Evolutionary conservation across 441 rosid species (phyloP).

Genomic region (Brassica hybrid): DNA sequence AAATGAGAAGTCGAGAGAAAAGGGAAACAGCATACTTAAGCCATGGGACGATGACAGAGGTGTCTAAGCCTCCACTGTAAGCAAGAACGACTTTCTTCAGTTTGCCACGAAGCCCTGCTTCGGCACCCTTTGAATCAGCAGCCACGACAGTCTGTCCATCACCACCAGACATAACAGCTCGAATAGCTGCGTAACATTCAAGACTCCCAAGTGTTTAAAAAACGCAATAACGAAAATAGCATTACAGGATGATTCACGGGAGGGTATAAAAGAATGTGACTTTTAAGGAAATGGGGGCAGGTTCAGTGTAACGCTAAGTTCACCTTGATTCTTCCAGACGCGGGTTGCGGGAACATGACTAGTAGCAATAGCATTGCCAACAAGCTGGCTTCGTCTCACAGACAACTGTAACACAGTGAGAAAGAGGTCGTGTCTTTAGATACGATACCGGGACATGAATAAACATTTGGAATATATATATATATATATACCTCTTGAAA

Average conservation of each 20-base stretch:
- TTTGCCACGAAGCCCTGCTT: slow-evolving; percentile 55
- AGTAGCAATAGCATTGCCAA: slow-evolving; percentile 27
- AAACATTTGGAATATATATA: neutral
- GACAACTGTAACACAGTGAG: slow-evolving; percentile 15
- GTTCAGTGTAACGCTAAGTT: neutral
- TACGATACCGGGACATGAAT: neutral
- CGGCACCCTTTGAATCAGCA: slow-evolving; percentile 24
- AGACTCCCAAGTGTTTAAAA: neutral
- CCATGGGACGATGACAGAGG: slow-evolving; percentile 98
- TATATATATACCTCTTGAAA: slow-evolving; percentile 35
- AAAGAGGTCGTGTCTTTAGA: neutral
- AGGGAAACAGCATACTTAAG: slow-evolving; percentile 56
- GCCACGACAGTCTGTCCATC: slow-evolving; percentile 44
- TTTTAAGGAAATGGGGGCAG: neutral
- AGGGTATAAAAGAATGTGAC: neutral
- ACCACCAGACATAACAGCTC: slow-evolving; percentile 56
- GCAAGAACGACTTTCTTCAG: slow-evolving; percentile 91
- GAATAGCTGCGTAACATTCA: slow-evolving; percentile 52
- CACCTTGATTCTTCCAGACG: slow-evolving; percentile 39
- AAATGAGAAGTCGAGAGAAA: neutral
- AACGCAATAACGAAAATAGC: neutral
- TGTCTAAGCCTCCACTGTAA: slow-evolving; percentile 94
- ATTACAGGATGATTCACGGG: neutral
- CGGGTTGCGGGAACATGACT: slow-evolving; percentile 14
- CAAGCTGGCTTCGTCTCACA: slow-evolving; percentile 35